These are phyloP conservation scores for Inonotus hispidus DNA, from an alignment of 1,284 basidiomycete genomes.

Conservation along the genomic window DNA sequence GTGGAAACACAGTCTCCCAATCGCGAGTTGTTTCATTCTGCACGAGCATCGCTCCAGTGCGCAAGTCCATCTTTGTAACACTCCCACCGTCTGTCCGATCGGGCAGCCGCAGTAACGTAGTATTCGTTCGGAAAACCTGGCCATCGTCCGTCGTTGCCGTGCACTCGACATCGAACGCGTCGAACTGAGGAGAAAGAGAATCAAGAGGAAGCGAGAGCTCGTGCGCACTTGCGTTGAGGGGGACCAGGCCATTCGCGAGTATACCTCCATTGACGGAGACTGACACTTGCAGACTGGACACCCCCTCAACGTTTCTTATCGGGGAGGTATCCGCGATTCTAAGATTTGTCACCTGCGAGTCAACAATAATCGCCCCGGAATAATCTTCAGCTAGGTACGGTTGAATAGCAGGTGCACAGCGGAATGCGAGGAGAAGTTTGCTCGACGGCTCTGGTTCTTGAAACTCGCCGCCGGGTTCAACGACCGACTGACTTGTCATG, in stretches of 20 bases:
- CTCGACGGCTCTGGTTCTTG: constrained; percentile 41
- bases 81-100: constrained; percentile 37
- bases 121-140: constrained; percentile 41
- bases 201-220: constrained; percentile 46
- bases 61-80: constrained; percentile 48
- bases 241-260: constrained; percentile 40
- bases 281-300: constrained; percentile 32
- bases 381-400: constrained; percentile 60
- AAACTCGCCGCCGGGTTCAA: constrained; percentile 59
- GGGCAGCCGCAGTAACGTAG: constrained; percentile 55
- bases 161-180: constrained; percentile 50
- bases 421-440: constrained; percentile 55
- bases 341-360: constrained; percentile 48
- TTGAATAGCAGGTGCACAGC: constrained; percentile 60
- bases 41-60: constrained; percentile 63
- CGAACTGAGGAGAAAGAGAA: constrained; percentile 37
- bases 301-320: constrained; percentile 34
- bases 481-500: constrained; percentile 42
- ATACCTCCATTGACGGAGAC: constrained; percentile 37
- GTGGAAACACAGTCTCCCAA: constrained; percentile 59
- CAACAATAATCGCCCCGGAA: constrained; percentile 44
- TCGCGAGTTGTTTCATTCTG: constrained; percentile 42
- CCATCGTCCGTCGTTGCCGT: constrained; percentile 32
- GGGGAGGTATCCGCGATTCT: constrained; percentile 43
- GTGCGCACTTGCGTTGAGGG: constrained; percentile 47